A percentile compares a stretch with the other conserved stretches of the same genome.
phyloP scores from a whole-genome alignment of 192 early-diverging fungal genomes.

The Dissophora ornata region DNA sequence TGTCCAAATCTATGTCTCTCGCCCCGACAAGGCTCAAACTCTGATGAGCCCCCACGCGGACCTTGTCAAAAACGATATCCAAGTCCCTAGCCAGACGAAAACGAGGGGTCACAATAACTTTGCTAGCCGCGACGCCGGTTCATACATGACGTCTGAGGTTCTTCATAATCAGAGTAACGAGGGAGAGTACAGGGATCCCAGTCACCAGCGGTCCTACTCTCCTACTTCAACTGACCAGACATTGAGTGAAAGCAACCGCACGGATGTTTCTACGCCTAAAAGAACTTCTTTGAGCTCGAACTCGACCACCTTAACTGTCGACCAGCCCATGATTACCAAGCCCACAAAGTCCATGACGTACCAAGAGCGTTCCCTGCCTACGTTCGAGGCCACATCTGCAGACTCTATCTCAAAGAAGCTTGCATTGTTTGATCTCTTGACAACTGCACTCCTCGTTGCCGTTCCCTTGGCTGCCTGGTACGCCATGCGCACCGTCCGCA shows the following conservation, averaged over 20 bases:
- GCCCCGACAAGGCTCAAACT: constrained; percentile 41
- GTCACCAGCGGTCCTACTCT: constrained; percentile 24
- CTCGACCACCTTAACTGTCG: background rate
- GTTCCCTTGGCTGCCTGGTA: constrained; percentile 37
- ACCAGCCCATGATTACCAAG: background rate
- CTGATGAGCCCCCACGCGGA: constrained; percentile 43
- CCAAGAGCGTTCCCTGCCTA: constrained; percentile 24
- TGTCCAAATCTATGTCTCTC: constrained; percentile 41
- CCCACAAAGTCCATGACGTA: constrained; percentile 24
- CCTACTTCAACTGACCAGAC: constrained; percentile 17
- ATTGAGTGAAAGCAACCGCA: background rate
- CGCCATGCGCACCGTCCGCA: constrained; percentile 19
- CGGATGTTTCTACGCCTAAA: too few species aligned
- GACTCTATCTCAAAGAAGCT: constrained; percentile 18
- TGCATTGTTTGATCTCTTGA: constrained; percentile 23
- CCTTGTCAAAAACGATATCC: constrained; percentile 44
- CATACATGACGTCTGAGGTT: constrained; percentile 11
- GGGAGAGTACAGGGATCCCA: too few species aligned
- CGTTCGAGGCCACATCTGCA: constrained; percentile 29
- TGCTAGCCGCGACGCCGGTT: too few species aligned
- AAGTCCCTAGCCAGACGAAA: constrained; percentile 21
- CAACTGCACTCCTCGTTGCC: constrained; percentile 20
- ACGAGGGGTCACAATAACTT: constrained; percentile 22
- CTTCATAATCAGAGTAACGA: too few species aligned
- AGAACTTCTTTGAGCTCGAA: too few species aligned